Base-by-base conservation (phyloP, 495 filamentous ascomycete genomes). In the Trichoderma erinaceum region DNA sequence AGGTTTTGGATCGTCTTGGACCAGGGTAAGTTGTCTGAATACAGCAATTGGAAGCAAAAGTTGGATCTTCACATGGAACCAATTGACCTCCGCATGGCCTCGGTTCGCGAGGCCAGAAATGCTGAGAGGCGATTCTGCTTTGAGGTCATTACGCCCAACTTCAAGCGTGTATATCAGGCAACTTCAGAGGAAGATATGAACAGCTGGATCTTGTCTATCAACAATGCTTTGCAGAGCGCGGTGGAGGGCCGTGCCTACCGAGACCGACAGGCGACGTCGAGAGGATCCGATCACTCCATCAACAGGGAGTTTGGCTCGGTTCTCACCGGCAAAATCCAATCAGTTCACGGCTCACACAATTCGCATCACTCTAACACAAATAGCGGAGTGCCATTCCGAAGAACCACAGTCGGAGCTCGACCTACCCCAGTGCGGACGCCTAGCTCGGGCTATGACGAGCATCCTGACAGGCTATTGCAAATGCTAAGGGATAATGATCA, bases 1-100 rank as follows among this genome's bases (percentile, higher is more conserved):
- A 97, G 93, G 73, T 98, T 97, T 76, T 99, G 95, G 95, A 94
- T 99, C 70, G 96, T 98, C 2, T 84, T 98, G 18, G 95, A 98
- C 74, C 93, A 95, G 78, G 95, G 95, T 4, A 96, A 93, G 75
- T 80, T 99, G 38, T 97, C 95, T 1, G 95, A 99, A 73, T 98
- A 99, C 77, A 96, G 92, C 74, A 98, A 99, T 77, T 99, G 95
- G 95, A 99, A 99, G 78, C 91, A 98, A 75, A 91, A 89, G 77
- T 85, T 98, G 63, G 96, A 97, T 76, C 82, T 97, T 43, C 95
- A 99, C 75, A 98, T 97, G 88, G 95, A 99, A 10, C 95, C 95
- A 3, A 99, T 99, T 69, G 96, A 99, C 76, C 82, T 99, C 50
- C 90, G 93, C 35, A 92, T 98, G 85, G 95, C 96, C 23, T 98